Conservation (phyloP, 768 basidiomycete genomes). For the Trametes punicea region DNA sequence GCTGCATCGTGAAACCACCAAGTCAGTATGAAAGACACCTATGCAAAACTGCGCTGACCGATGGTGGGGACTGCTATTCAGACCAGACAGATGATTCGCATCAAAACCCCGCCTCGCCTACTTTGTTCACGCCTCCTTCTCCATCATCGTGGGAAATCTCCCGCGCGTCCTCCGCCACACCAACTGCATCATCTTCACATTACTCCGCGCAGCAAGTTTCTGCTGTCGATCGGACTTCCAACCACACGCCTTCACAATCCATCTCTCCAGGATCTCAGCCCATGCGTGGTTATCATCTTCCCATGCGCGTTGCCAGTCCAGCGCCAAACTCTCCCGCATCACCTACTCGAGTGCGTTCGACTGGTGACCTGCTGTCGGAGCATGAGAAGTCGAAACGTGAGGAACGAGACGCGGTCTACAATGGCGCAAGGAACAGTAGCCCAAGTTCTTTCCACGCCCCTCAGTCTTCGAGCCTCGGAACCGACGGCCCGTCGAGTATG, state of each 20-base stretch:
- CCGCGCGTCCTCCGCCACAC: slow-evolving; percentile 47
- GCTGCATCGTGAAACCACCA: slow-evolving; percentile 8
- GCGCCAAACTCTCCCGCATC: slow-evolving; percentile 36
- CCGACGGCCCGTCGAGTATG: slow-evolving; percentile 13
- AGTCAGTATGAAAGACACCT: too few species aligned
- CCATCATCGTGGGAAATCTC: slow-evolving; percentile 49
- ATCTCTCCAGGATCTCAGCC: slow-evolving; percentile 9
- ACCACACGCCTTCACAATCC: slow-evolving; percentile 16
- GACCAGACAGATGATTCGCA: slow-evolving; percentile 33
- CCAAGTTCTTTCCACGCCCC: slow-evolving; percentile 12
- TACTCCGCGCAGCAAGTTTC: slow-evolving; percentile 27
- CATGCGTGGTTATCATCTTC: slow-evolving; percentile 9
- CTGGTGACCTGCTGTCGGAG: slow-evolving; percentile 51
- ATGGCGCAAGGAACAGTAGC: slow-evolving; percentile 6
- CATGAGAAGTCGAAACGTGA: slow-evolving; percentile 24
- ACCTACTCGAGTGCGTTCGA: slow-evolving; percentile 53
- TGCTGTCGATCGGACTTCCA: slow-evolving; percentile 31
- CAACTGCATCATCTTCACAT: slow-evolving; percentile 44
- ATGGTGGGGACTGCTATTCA: slow-evolving; percentile 17
- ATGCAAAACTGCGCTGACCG: too few species aligned
- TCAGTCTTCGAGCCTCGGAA: slow-evolving; percentile 1
- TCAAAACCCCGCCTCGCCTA: slow-evolving; percentile 74
- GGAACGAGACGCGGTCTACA: slow-evolving; percentile 19
- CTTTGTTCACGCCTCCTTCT: slow-evolving; percentile 43
- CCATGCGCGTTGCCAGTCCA: not conserved